phyloP scores from a whole-genome alignment of 345 rosid genomes.

The Passiflora organensis region DNA sequence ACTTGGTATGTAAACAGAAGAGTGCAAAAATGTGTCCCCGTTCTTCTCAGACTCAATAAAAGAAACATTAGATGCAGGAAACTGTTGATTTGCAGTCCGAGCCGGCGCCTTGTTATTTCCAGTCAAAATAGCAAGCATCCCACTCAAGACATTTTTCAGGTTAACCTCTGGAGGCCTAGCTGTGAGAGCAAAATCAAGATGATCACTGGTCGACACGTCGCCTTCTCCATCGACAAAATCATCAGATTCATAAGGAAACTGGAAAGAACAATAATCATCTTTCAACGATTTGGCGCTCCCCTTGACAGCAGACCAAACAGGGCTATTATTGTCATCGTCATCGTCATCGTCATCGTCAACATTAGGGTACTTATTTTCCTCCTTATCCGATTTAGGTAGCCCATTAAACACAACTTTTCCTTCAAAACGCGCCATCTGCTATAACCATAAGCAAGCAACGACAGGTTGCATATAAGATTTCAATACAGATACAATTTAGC shows the following conservation, averaged over 20 bases:
- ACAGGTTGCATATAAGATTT: neutral
- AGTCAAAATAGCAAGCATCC: conserved; percentile 72
- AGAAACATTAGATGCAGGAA: conserved; percentile 58
- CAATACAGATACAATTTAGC: neutral
- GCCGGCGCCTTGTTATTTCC: conserved; percentile 48
- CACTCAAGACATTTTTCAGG: conserved; percentile 71
- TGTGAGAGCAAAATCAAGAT: conserved; percentile 11
- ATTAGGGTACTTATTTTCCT: conserved; percentile 18
- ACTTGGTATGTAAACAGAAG: conserved; percentile 91
- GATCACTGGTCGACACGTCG: conserved; percentile 47
- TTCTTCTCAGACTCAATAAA: conserved; percentile 69
- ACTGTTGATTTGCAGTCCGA: conserved; percentile 24
- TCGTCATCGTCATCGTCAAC: conserved; percentile 7
- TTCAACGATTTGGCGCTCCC: conserved; percentile 22
- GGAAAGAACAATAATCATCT: conserved; percentile 28
- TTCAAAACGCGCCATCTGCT: conserved; percentile 20
- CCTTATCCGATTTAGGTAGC: conserved; percentile 7
- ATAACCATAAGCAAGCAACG: neutral
- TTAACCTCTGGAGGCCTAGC: conserved; percentile 56
- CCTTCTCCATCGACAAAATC: conserved; percentile 49
- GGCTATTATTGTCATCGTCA: conserved; percentile 1
- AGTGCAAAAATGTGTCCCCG: conserved; percentile 70
- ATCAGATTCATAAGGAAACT: conserved; percentile 44
- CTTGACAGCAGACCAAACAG: conserved; percentile 10
- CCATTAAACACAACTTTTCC: conserved; percentile 11